Conservation (phyloP, 768 basidiomycete genomes). For the Tulasnella sp. region DNA sequence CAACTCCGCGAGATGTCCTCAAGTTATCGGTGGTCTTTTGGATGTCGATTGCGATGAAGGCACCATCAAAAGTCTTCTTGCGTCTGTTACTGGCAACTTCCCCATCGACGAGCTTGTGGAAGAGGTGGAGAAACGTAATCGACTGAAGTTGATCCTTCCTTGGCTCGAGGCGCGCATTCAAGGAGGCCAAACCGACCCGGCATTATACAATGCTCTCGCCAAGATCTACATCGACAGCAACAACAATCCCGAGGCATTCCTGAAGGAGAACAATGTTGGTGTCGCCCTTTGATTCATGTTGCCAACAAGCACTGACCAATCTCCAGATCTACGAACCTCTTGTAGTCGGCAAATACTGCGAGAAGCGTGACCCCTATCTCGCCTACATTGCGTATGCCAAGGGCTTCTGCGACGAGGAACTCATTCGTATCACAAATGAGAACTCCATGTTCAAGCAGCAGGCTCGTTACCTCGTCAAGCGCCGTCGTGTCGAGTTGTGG, state of each 20-base stretch:
- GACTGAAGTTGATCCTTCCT: conserved; percentile 91
- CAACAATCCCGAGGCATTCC: conserved; percentile 93
- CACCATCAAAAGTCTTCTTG: conserved; percentile 88
- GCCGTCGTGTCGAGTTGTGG: conserved; percentile 93
- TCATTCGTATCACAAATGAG: conserved; percentile 93
- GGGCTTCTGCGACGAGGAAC: conserved; percentile 96
- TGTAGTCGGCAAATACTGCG: conserved; percentile 98
- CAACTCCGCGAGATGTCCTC: conserved; percentile 93
- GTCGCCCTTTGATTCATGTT: not conserved
- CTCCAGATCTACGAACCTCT: conserved; percentile 85
- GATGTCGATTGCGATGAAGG: conserved; percentile 97
- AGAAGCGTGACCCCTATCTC: conserved; percentile 93
- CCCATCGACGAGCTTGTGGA: conserved; percentile 95
- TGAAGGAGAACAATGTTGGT: conserved; percentile 96
- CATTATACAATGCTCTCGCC: conserved; percentile 93
- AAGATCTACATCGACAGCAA: conserved; percentile 99
- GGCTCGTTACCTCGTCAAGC: conserved; percentile 93
- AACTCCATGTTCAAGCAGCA: conserved; percentile 99
- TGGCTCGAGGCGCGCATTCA: conserved; percentile 94
- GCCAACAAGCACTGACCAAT: conserved; percentile 13
- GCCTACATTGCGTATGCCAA: conserved; percentile 99
- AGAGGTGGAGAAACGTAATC: conserved; percentile 92
- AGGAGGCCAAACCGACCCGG: conserved; percentile 85
- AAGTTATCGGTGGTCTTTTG: conserved; percentile 90
- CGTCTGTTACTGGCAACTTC: conserved; percentile 92